Evolutionary conservation across 2,329 filamentous ascomycete species (phyloP).

Genomic region (Hypocreales sp.): DNA sequence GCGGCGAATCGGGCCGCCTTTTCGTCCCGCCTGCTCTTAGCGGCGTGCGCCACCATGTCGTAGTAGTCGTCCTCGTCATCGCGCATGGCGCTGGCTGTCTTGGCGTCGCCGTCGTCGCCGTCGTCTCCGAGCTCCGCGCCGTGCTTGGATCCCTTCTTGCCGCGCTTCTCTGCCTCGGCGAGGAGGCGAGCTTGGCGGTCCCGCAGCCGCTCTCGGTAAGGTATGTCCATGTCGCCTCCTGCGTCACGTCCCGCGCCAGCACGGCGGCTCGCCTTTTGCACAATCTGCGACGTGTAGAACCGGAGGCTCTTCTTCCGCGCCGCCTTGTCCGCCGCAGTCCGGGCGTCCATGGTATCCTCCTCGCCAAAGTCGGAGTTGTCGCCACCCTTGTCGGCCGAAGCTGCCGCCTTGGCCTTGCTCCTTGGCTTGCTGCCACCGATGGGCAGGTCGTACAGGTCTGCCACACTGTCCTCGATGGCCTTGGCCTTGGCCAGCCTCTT

Average conservation of each 20-base stretch:
- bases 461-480: constrained; percentile 55
- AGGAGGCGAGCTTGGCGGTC: constrained; percentile 80
- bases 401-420: constrained; percentile 18
- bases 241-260: constrained; percentile 56
- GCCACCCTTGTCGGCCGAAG: constrained; percentile 25
- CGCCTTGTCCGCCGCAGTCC: constrained; percentile 74
- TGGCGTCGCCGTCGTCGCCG: constrained; percentile 51
- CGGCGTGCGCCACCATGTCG: constrained; percentile 61
- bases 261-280: constrained; percentile 83
- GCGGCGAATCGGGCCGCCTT: constrained; percentile 44
- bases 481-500: constrained; percentile 31
- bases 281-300: constrained; percentile 97
- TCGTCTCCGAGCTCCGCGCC: constrained; percentile 55
- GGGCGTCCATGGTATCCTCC: constrained; percentile 61
- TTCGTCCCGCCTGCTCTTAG: constrained; percentile 59
- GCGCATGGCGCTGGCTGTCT: constrained; percentile 32
- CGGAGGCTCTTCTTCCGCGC: constrained; percentile 81
- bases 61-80: constrained; percentile 68
- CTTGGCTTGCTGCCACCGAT: constrained; percentile 32
- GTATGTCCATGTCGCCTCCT: constrained; percentile 70
- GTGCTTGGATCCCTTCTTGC: constrained; percentile 45
- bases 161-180: constrained; percentile 73
- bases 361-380: constrained; percentile 88
- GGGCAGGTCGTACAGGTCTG: constrained; percentile 50
- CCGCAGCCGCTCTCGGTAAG: constrained; percentile 73